A percentile compares a stretch with the other conserved stretches of the same genome.
These are phyloP conservation scores for Nakaseomyces kungkrabaensis DNA, from an alignment of 1,139 yeast genomes.

Conservation along the genomic window DNA sequence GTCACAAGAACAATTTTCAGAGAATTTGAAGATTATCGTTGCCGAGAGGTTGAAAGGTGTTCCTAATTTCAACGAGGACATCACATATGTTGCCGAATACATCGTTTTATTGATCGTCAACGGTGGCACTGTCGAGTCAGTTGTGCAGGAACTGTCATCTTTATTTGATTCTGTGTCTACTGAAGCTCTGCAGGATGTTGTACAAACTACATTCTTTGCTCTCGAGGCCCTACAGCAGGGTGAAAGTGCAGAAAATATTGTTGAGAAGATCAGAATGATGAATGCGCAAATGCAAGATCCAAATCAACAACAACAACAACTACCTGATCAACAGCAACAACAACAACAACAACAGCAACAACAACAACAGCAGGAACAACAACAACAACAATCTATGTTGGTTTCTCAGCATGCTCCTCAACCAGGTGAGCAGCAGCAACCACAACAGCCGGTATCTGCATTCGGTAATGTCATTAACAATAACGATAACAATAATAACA, in stretches of 20 bases:
- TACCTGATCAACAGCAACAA: constrained; percentile 18
- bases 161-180: constrained; percentile 58
- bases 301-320: constrained; percentile 11
- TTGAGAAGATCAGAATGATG: constrained; percentile 22
- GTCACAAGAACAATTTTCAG: constrained; percentile 28
- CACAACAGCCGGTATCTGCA: constrained; percentile 17
- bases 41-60: constrained; percentile 29
- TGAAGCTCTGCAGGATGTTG: constrained; percentile 31
- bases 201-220: constrained; percentile 47
- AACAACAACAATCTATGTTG: constrained; percentile 6
- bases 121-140: constrained; percentile 55
- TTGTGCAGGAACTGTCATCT: constrained; percentile 53
- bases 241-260: constrained; percentile 25
- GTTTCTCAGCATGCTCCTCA: constrained; percentile 8
- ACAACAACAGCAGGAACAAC: constrained; percentile 11
- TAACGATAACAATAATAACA: constrained; percentile 4
- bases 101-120: constrained; percentile 65
- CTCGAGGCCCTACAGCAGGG: constrained; percentile 36
- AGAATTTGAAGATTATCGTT: constrained; percentile 30
- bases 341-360: constrained; percentile 12
- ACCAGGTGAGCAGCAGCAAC: not conserved
- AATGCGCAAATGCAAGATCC: constrained; percentile 7
- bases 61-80: constrained; percentile 47
- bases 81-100: constrained; percentile 72
- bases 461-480: constrained; percentile 21